Conservation (phyloP, 2,329 filamentous ascomycete genomes). For the Neofusicoccum ribis region DNA sequence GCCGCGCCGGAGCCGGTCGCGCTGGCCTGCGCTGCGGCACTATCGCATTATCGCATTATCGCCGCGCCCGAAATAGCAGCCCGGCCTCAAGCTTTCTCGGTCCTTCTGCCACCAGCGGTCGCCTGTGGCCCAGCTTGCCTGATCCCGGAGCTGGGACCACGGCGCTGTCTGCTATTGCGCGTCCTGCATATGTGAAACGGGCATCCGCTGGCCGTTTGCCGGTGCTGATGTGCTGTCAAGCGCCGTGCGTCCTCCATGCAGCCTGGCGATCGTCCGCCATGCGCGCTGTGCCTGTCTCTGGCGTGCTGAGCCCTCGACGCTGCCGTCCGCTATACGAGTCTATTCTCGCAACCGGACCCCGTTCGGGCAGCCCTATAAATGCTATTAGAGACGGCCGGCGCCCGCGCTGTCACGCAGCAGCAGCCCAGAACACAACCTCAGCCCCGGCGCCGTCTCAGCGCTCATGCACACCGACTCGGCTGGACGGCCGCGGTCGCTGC, state of each 20-base stretch:
- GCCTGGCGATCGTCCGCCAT: background rate
- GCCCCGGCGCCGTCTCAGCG: no score
- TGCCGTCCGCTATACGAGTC: no score
- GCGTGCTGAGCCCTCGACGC: no score
- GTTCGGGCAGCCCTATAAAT: no score
- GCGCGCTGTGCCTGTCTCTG: no score
- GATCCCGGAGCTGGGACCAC: conserved; percentile 2
- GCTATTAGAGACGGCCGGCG: no score
- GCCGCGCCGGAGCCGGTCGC: no score
- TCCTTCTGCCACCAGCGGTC: background rate
- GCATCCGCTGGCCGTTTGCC: background rate
- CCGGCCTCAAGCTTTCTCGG: background rate
- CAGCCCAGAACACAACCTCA: no score
- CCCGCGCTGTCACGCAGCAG: no score
- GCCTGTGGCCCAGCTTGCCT: background rate
- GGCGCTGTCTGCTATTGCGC: background rate
- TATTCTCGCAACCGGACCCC: background rate
- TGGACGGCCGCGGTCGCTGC: no score
- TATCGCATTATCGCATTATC: background rate
- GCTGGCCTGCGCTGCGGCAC: no score
- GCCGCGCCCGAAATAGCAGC: background rate
- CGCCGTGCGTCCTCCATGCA: background rate
- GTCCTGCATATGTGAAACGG: conserved; percentile 10
- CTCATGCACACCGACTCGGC: no score
- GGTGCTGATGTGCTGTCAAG: background rate